phyloP scores from a whole-genome alignment of 2,329 filamentous ascomycete species.

The Nigrospora oryzae region DNA sequence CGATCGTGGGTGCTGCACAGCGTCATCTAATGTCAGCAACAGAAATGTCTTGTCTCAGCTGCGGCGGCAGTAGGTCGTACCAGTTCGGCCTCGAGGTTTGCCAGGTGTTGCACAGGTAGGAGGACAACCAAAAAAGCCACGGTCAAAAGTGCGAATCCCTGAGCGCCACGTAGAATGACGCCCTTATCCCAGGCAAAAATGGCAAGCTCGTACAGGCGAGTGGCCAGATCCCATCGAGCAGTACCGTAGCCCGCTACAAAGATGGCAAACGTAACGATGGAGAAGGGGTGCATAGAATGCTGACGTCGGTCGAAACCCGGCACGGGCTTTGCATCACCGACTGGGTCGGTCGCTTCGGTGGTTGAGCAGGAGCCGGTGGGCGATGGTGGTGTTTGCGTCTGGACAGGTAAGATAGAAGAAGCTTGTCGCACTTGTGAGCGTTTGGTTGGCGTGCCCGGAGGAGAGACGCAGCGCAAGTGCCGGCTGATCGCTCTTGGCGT shows the following conservation, averaged over 20 bases:
- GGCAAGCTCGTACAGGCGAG: slow-evolving; percentile 90
- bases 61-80: slow-evolving; percentile 41
- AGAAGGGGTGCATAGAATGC: slow-evolving; percentile 92
- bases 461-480: too few relatives aligned
- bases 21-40: too few relatives aligned
- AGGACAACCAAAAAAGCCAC: slow-evolving; percentile 78
- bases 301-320: slow-evolving; percentile 14
- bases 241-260: slow-evolving; percentile 99
- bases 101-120: slow-evolving; percentile 76
- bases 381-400: too few relatives aligned
- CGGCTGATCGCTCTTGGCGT: too few relatives aligned
- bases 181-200: slow-evolving; percentile 99
- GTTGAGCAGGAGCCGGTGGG: too few relatives aligned
- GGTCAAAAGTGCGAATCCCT: slow-evolving; percentile 76
- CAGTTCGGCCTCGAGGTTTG: slow-evolving; percentile 68
- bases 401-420: too few relatives aligned
- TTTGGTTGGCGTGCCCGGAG: background rate
- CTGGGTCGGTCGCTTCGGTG: too few relatives aligned
- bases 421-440: background rate
- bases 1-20: slow-evolving; percentile 68
- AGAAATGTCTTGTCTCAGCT: background rate
- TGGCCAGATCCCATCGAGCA: slow-evolving; percentile 97
- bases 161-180: slow-evolving; percentile 74
- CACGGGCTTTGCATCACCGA: slow-evolving; percentile 1
- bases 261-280: slow-evolving; percentile 88